Evolutionary conservation across 2,329 filamentous ascomycete species (phyloP), one percentile per base, ranked within the genome.

Genomic region (Ascochyta rabiei): DNA sequence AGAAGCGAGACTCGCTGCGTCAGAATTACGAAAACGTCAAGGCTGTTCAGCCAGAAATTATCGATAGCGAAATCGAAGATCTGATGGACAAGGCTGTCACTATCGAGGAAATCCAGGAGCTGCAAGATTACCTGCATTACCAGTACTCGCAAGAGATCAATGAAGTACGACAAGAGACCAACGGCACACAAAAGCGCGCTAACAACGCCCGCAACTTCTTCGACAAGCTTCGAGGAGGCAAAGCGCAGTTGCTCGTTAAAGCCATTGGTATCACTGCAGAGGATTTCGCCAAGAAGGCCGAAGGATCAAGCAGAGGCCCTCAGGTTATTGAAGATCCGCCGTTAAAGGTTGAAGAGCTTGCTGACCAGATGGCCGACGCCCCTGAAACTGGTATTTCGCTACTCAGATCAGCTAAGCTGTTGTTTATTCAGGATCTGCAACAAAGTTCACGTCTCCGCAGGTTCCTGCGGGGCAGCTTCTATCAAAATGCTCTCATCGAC

Each of bases 101-200:
- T 0, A 93, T 97, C 82, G 95, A 99, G 72, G 95, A 99, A 72
- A 82, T 99, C 16, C 95, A 99, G 72, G 95, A 99, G 74, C 78
- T 99, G 19, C 93, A 98, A 71, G 95, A 99, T 69, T 98, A 98
- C 67, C 80, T 98, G 48, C 92, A 98, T 70, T 99, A 99, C 76
- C 89, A 93, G 69, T 98, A 98, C 67, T 86, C 90, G 4, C 81
- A 86, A 3, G 87, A 96, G 72, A 81, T 98, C 43, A 93, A 90
- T 71, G 93, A 98, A 60, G 76, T 96, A 42, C 85, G 87, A 13
- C 79, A 86, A 57, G 81, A 86, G 51, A 78, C 82, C 9, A 89
- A 89, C 56, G 85, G 87, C 48, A 84, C 82, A 3, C 92, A 92
- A 70, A 86, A 88, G 56, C 89, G 93, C 26, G 91, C 95, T 6